These are phyloP conservation scores for Hypoxylon subgilvum DNA, from an alignment of 495 filamentous ascomycete genomes.

Conservation along the genomic window DNA sequence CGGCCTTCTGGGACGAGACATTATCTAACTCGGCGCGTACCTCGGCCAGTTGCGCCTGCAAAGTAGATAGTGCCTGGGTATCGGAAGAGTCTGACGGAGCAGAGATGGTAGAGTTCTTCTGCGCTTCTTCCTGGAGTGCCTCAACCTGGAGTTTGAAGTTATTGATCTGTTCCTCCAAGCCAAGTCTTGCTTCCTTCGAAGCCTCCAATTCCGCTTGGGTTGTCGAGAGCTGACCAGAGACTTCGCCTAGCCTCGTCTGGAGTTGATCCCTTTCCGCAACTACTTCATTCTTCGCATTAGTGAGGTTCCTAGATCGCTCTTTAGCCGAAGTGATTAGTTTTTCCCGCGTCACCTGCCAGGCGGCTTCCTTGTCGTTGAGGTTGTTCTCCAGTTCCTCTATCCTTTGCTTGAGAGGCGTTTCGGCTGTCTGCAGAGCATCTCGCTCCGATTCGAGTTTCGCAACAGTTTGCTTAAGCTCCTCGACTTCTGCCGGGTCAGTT, in stretches of 20 bases:
- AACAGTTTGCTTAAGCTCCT: conserved; percentile 74
- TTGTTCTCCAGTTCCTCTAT: conserved; percentile 51
- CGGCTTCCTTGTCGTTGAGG: conserved; percentile 51
- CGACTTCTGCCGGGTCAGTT: conserved; percentile 88
- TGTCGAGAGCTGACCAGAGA: conserved; percentile 42
- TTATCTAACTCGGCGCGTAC: conserved; percentile 49
- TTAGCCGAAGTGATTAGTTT: conserved; percentile 58
- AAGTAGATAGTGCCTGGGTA: conserved; percentile 18
- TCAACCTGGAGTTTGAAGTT: conserved; percentile 45
- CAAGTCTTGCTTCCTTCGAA: conserved; percentile 45
- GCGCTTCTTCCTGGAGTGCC: conserved; percentile 42
- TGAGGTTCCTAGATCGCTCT: conserved; percentile 50
- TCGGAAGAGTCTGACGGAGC: conserved; percentile 21
- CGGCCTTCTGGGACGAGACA: conserved; percentile 48
- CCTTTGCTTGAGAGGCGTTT: conserved; percentile 64
- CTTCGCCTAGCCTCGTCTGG: conserved; percentile 42
- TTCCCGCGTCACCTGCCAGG: conserved; percentile 49
- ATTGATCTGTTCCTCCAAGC: conserved; percentile 47
- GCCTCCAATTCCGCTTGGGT: conserved; percentile 47
- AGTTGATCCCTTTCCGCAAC: conserved; percentile 47
- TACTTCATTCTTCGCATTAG: conserved; percentile 50
- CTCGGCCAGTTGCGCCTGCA: conserved; percentile 42
- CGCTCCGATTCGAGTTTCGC: conserved; percentile 71
- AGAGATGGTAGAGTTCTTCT: conserved; percentile 23
- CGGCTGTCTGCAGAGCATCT: conserved; percentile 66